Percentiles rank a stretch among this genome's conserved stretches.
Conservation (phyloP, 2,329 filamentous ascomycete species). For the Rachicladosporium sp. region DNA sequence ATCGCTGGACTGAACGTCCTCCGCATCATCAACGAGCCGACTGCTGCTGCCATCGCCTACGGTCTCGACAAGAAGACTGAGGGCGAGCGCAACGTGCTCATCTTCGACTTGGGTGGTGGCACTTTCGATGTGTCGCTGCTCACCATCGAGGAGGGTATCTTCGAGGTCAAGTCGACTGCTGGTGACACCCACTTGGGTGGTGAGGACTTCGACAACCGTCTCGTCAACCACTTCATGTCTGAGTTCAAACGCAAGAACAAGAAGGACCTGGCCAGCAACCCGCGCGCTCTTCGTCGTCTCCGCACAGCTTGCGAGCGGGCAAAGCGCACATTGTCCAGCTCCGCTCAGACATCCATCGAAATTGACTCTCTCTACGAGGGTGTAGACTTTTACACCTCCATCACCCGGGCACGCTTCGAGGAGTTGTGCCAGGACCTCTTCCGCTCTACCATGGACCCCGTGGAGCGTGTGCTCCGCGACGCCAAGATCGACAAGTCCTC, state of each 20-base stretch:
- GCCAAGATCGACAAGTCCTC: conserved; percentile 96
- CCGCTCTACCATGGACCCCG: conserved; percentile 91
- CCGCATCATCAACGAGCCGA: conserved; percentile 99
- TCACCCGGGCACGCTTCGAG: conserved; percentile 98
- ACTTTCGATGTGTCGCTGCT: conserved; percentile 98
- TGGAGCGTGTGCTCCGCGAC: conserved; percentile 91
- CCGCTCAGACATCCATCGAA: conserved; percentile 94
- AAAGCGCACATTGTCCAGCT: conserved; percentile 95
- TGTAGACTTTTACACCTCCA: conserved; percentile 97
- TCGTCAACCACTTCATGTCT: conserved; percentile 87
- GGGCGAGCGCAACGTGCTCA: conserved; percentile 95
- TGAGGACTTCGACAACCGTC: conserved; percentile 96
- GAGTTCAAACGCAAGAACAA: conserved; percentile 86
- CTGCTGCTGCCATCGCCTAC: conserved; percentile 92
- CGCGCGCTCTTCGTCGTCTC: conserved; percentile 91
- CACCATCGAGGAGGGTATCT: conserved; percentile 98
- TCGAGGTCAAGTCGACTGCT: conserved; percentile 96
- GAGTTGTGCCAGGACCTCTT: conserved; percentile 98
- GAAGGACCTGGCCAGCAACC: conserved; percentile 66
- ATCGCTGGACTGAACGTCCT: conserved; percentile 97
- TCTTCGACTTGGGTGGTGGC: conserved; percentile 97
- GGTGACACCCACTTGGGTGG: conserved; percentile 97
- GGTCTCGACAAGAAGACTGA: conserved; percentile 93
- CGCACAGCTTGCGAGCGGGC: conserved; percentile 98
- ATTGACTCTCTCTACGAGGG: conserved; percentile 98